Evolutionary conservation across 1,284 basidiomycete genomes (phyloP), one percentile per base, ranked within the genome.

Genomic region (Cutaneotrichosporon sp.): DNA sequence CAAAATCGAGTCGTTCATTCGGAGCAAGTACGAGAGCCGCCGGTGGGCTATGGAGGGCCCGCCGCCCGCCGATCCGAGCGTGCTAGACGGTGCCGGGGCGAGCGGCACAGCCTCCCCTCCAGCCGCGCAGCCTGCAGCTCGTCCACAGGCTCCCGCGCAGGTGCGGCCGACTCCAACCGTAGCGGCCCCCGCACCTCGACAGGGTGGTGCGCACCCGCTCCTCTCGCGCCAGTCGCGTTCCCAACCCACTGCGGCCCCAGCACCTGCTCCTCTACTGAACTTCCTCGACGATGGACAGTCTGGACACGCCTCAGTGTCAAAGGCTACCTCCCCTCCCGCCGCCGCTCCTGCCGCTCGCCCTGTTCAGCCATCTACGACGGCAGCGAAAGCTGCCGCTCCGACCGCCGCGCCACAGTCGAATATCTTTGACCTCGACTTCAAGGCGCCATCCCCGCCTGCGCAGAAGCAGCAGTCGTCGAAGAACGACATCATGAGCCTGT

Each of bases 1-100:
- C 81, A 98, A 98, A 86, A 93, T 99, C 82, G 96, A 99, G 66
- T 95, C 92, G 0, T 99, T 97, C 80, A 93, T 99, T 69, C 88
- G 96, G 52, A 96, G 92, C 55, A 99, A 99, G 80, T 99, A 99
- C 79, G 97, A 99, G 79, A 88, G 89, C 13, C 86, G 87, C 50
- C 84, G 94, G 64, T 99, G 96, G 96, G 96, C 93, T 0, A 84
- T 90, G 81, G 91, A 97, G 32, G 92, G 91, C 0, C 89, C 91
- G 8, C 86, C 85, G 0, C 96, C 96, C 0, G 72, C 80, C 0
- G 91, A 97, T 79, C 96, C 96, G 4, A 88, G 89, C 31, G 82
- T 86, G 0, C 84, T 98, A 18, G 92, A 94, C 21, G 81, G 77
- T 22, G 84, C 82, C 5, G 73, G 78, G 5, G 66, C 51, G 42